Percentiles rank a stretch among this genome's conserved stretches.
Evolutionary conservation across 1,139 yeast species (phyloP).

Genomic region (Yamadazyma triangularis): DNA sequence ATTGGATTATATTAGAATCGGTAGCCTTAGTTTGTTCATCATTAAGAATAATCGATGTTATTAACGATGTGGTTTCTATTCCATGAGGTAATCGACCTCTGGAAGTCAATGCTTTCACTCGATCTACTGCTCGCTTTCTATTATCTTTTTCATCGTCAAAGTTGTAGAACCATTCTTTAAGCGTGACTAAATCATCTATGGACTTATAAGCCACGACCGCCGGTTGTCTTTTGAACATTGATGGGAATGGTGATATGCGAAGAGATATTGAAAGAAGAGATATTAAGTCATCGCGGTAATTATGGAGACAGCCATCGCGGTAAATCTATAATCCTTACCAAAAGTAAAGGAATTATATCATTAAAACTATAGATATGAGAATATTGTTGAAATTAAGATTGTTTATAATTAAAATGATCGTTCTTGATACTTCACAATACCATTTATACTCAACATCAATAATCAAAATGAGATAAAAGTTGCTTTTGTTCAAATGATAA

Average conservation of each 20-base stretch:
- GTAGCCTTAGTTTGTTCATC: slow-evolving; percentile 22
- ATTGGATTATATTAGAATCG: slow-evolving; percentile 31
- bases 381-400: no score
- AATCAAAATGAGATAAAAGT: slow-evolving; percentile 13
- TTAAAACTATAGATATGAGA: no score
- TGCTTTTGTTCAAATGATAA: slow-evolving; percentile 20
- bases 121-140: slow-evolving; percentile 30
- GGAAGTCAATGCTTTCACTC: slow-evolving; percentile 42
- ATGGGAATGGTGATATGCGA: no score
- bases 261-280: background rate
- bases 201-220: slow-evolving; percentile 55
- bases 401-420: no score
- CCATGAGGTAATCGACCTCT: slow-evolving; percentile 46
- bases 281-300: no score
- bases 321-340: no score
- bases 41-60: slow-evolving; percentile 49
- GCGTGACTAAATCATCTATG: slow-evolving; percentile 44
- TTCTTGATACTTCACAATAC: no score
- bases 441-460: background rate
- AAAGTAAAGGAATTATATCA: no score
- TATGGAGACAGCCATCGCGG: no score
- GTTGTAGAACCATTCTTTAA: slow-evolving; percentile 59
- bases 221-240: slow-evolving; percentile 26
- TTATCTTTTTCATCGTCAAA: slow-evolving; percentile 20
- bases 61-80: slow-evolving; percentile 52